Conservation (phyloP, 108 stramenopile species). For the Fistulifera pelliculosa region DNA sequence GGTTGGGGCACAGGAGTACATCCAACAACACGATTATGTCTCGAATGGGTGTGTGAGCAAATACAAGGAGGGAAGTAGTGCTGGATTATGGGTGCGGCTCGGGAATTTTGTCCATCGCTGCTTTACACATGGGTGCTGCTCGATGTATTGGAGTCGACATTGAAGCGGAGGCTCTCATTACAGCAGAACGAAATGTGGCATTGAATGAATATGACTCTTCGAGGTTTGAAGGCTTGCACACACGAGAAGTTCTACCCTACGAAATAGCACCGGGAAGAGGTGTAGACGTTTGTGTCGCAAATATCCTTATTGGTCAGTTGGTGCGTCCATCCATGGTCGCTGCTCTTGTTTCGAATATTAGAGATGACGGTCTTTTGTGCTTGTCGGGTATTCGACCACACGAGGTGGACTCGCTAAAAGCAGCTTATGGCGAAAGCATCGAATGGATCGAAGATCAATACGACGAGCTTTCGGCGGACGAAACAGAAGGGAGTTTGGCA, state of each 20-base stretch:
- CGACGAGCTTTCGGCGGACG: slow-evolving; percentile 31
- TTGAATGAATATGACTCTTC: slow-evolving; percentile 24
- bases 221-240: slow-evolving; percentile 30
- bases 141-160: slow-evolving; percentile 34
- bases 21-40: slow-evolving; percentile 51
- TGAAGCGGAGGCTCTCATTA: slow-evolving; percentile 46
- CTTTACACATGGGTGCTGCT: slow-evolving; percentile 29
- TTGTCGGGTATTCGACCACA: slow-evolving; percentile 38
- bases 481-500: slow-evolving; percentile 21
- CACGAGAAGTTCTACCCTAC: slow-evolving; percentile 33
- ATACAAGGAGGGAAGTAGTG: slow-evolving; percentile 19
- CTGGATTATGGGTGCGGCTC: slow-evolving; percentile 56
- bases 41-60: slow-evolving; percentile 33
- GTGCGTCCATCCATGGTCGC: slow-evolving; percentile 42
- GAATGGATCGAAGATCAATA: slow-evolving; percentile 38
- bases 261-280: slow-evolving; percentile 14
- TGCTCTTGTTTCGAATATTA: slow-evolving; percentile 34
- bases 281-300: slow-evolving; percentile 34
- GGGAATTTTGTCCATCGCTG: slow-evolving; percentile 52
- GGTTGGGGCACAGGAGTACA: slow-evolving; percentile 67
- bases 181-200: slow-evolving; percentile 28
- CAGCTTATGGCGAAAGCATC: slow-evolving; percentile 24
- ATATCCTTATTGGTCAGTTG: slow-evolving; percentile 43
- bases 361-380: slow-evolving; percentile 25
- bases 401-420: slow-evolving; percentile 35